Evolutionary conservation across 148 eudicot genomes (phyloP), one percentile per base, ranked within the genome.

Genomic region (Salicornia ramosissima): DNA sequence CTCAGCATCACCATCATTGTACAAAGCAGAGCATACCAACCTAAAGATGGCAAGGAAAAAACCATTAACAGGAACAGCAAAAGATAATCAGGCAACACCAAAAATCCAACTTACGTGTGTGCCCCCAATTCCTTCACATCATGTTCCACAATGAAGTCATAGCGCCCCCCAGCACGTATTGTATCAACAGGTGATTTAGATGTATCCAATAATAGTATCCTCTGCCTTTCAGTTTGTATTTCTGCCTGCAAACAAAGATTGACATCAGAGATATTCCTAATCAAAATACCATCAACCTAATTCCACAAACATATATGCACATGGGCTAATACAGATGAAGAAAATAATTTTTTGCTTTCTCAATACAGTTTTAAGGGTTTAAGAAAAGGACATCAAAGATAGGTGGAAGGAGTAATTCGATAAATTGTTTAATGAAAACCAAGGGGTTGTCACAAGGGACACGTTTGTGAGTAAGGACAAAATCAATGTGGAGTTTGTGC

Each of bases 81-180:
- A 50, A 67, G 34, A 65, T 34, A 47, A 30, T 12, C 13, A 66
- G 18, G 28, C 56, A 72, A 45, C 13, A 50, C 53, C 1, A 24
- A n/a, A 24, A 7, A 51, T 34, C 59, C 49, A 71, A 71, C 91
- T 75, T 82, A 94, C 99, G 99, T 94, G 81, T 94, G 99, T 51
- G 99, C 88, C 70, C 99, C 99, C 59, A 94, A 85, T 87, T 94
- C 99, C 77, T 94, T 94, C 60, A 94, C 96, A 80, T 94, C 99
- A 82, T 94, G 99, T 77, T 94, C 99, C 66, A 94, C 93, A 66
- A 94, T 90, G 63, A 94, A 94, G 84, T 94, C 99, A 77, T 94
- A 94, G 53, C 97, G 96, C 36, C 99, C 99, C 62, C 93, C 97
- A 62, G 99, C 92, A 36, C 99, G 88, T 80, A 94, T 90, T 31